A percentile compares a stretch with the other conserved stretches of the same genome.
Evolutionary conservation across 2,329 filamentous ascomycete genomes (phyloP).

Genomic region (Beauveria asiatica): DNA sequence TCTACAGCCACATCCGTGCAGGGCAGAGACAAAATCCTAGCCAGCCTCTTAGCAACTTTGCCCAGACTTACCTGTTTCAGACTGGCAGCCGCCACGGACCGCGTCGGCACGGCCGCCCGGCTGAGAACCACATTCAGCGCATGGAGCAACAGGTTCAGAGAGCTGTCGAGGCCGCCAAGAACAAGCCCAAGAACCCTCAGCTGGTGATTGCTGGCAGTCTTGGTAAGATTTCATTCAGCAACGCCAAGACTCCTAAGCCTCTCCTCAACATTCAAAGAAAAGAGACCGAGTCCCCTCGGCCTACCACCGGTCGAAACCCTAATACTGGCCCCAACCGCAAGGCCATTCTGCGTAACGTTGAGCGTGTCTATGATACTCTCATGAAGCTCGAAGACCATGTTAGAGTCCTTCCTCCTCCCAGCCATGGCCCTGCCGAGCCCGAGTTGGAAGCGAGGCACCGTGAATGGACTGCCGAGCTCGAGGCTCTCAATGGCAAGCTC

Average conservation of each 20-base stretch:
- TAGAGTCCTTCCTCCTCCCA: slow-evolving; percentile 59
- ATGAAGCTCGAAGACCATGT: slow-evolving; percentile 95
- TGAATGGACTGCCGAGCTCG: slow-evolving; percentile 57
- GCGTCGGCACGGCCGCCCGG: slow-evolving; percentile 69
- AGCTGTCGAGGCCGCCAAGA: slow-evolving; percentile 93
- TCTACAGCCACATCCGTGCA: slow-evolving; percentile 88
- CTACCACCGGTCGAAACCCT: slow-evolving; percentile 35
- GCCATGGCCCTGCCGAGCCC: slow-evolving; percentile 49
- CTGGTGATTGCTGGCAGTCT: slow-evolving; percentile 92
- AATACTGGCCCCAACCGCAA: slow-evolving; percentile 62
- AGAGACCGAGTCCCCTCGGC: slow-evolving; percentile 54
- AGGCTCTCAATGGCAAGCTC: slow-evolving; percentile 66
- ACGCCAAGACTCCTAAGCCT: slow-evolving; percentile 93
- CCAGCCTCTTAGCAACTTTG: slow-evolving; percentile 91
- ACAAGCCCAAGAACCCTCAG: slow-evolving; percentile 95
- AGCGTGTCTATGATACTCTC: slow-evolving; percentile 76
- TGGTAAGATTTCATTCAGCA: slow-evolving; percentile 98
- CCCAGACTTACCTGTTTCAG: slow-evolving; percentile 94
- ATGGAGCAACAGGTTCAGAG: slow-evolving; percentile 99
- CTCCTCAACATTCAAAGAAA: slow-evolving; percentile 89
- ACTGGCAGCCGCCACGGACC: slow-evolving; percentile 75
- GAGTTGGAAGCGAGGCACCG: slow-evolving; percentile 65
- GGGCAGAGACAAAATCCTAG: slow-evolving; percentile 84
- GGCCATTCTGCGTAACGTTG: slow-evolving; percentile 75
- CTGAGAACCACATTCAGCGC: slow-evolving; percentile 94